Conservation (phyloP, 1,139 yeast species). For the Geotrichum fermentans region DNA sequence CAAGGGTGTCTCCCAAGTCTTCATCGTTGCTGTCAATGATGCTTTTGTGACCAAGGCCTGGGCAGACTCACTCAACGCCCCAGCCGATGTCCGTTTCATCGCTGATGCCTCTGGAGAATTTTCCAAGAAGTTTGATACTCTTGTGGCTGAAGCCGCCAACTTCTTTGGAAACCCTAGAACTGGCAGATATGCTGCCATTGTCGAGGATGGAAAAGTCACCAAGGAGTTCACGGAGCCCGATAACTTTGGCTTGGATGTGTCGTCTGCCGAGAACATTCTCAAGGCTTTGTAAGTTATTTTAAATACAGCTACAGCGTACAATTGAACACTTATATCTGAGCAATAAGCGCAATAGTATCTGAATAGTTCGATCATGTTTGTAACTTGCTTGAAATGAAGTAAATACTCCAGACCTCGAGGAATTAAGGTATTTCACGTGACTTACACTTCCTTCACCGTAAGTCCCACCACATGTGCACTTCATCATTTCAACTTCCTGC, state of each 20-base stretch:
- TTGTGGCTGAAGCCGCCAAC: conserved; percentile 60
- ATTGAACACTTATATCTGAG: neutral
- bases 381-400: neutral
- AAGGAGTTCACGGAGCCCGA: conserved; percentile 76
- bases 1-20: conserved; percentile 59
- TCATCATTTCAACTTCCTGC: too few species aligned
- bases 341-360: neutral
- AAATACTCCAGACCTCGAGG: too few species aligned
- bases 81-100: conserved; percentile 47
- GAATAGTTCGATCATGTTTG: neutral
- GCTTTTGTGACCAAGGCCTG: conserved; percentile 81
- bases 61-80: conserved; percentile 45
- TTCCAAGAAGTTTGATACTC: conserved; percentile 56
- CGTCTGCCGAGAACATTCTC: conserved; percentile 48
- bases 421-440: too few species aligned
- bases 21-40: conserved; percentile 77
- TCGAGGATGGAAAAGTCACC: conserved; percentile 66
- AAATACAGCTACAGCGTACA: neutral
- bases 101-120: conserved; percentile 78
- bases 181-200: conserved; percentile 69
- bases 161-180: conserved; percentile 72
- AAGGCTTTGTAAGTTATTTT: conserved; percentile 26
- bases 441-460: too few species aligned
- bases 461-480: too few species aligned
- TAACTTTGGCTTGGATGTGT: conserved; percentile 59